Evolutionary conservation across 106 monocot genomes (phyloP), one percentile per base, ranked within the genome.

Genomic region (Dendrobium chrysotoxum): DNA sequence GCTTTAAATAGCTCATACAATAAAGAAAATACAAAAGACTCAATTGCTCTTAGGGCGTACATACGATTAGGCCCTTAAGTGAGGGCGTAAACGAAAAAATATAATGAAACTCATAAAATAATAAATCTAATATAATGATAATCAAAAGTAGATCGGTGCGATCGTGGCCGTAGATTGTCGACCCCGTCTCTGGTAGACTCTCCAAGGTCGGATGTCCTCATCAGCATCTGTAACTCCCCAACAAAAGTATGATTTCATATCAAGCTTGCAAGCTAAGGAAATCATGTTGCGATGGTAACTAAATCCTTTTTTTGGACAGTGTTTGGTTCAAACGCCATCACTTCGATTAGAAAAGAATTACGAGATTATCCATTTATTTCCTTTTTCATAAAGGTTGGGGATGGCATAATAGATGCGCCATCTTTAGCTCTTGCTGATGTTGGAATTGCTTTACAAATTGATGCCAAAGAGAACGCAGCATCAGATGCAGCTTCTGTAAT

Each of bases 331-430:
- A 73, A 73, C 0, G 40, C 18, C 40, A n/a, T 40, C n/a, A 45
- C 15, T 75, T 45, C 26, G 6, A 46, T 2, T 72, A 53, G 9
- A 71, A 17, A 13, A 18, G 18, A 72, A 70, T 78, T 7, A 50
- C 73, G 54, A 78, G 31, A 55, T 57, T 18, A 70, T 23, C 15
- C 46, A 44, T 73, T 39, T 75, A 25, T 68, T n/a, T 75, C 42
- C 25, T 5, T 46, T 28, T 75, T 45, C 70, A 38, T 80, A 26
- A 82, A 96, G 98, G 91, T 95, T 84, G 98, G 98, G 7, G 98
- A 99, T 80, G 98, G 98, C 47, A 99, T 99, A 81, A 99, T 95
- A 81, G 98, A 99, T 83, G 98, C 98, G 54, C 98, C 98, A 75
- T 89, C 98, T 1, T 82, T 99, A 85, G 98, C 98, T 58, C 81